Conservation (phyloP, 192 early-diverging fungal genomes). For the Backusella liffmaniae region DNA sequence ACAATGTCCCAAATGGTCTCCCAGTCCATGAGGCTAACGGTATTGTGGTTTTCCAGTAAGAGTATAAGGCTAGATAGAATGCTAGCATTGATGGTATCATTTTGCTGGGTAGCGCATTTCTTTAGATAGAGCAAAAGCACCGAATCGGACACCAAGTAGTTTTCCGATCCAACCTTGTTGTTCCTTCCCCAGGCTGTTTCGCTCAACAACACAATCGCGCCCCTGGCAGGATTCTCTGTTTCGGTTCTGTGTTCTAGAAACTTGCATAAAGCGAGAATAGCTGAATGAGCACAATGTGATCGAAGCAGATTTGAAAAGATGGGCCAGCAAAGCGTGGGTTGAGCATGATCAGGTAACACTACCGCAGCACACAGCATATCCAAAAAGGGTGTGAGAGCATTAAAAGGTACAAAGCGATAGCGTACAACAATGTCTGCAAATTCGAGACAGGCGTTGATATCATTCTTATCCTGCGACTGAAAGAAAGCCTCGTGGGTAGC, state of each 20-base stretch:
- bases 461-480: conserved; percentile 39
- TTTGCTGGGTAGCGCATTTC: conserved; percentile 13
- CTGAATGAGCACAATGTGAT: conserved; percentile 60
- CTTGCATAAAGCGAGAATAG: conserved; percentile 55
- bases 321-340: conserved; percentile 38
- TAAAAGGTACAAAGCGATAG: conserved; percentile 50
- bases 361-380: conserved; percentile 51
- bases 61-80: conserved; percentile 21
- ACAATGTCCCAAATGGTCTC: conserved; percentile 37
- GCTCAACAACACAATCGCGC: conserved; percentile 56
- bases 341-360: background rate
- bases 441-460: conserved; percentile 42
- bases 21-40: conserved; percentile 32
- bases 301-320: conserved; percentile 63
- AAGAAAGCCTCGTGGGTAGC: conserved; percentile 44
- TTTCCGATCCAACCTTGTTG: conserved; percentile 10
- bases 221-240: conserved; percentile 38
- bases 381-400: conserved; percentile 44
- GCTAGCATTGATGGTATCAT: conserved; percentile 16
- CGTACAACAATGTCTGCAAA: conserved; percentile 58
- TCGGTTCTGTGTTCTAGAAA: conserved; percentile 37
- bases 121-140: conserved; percentile 34
- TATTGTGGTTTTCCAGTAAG: conserved; percentile 8
- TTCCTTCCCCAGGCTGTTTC: conserved; percentile 54
- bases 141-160: conserved; percentile 27